Base-by-base conservation (phyloP, 495 filamentous ascomycete genomes). In the Pseudomonodictys pantanalensis region DNA sequence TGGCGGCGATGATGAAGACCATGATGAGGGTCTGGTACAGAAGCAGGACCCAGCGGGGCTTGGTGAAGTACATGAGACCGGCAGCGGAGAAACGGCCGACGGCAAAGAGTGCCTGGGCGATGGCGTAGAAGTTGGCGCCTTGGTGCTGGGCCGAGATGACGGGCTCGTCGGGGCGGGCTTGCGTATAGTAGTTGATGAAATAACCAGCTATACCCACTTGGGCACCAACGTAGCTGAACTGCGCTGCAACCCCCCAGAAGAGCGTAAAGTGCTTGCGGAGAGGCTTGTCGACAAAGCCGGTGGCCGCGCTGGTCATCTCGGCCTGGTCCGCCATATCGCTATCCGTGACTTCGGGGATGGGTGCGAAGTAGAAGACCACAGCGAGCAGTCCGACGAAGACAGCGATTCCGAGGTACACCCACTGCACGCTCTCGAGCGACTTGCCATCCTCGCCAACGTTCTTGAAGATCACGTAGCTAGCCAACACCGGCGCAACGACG, bases 371-470 rank as follows among this genome's bases (percentile, higher is more conserved):
- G 74, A 90, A 90, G 45, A 86, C 74, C 47, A 80, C 66, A 15
- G 84, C 83, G 3, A 91, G 78, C 29, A 82, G 30, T 67, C 81
- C 81, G 47, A 89, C 86, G 66, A 90, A 89, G 71, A 74, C 73
- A 12, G 84, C 87, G 50, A 90, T 86, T 32, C 83, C 86, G 4
- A 89, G 77, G 69, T 91, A 91, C 2, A 86, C 84, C 84, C 85
- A 90, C 68, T 90, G 86, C 12, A 90, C 87, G 59, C 80, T 81
- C 22, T 70, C 52, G 18, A 89, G 70, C 0, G 76, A 77, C 26
- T 74, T 68, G 24, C 71, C 72, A 28, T 79, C 76, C 60, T 80
- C 76, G 33, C 79, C 78, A 7, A 77, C 75, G 32, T 78, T 72
- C 56, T 67, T 66, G 43, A 89, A 90, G 75, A 90, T 83, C 32